phyloP scores from a whole-genome alignment of 1,284 basidiomycete genomes.

The Rhodotorula sp. region DNA sequence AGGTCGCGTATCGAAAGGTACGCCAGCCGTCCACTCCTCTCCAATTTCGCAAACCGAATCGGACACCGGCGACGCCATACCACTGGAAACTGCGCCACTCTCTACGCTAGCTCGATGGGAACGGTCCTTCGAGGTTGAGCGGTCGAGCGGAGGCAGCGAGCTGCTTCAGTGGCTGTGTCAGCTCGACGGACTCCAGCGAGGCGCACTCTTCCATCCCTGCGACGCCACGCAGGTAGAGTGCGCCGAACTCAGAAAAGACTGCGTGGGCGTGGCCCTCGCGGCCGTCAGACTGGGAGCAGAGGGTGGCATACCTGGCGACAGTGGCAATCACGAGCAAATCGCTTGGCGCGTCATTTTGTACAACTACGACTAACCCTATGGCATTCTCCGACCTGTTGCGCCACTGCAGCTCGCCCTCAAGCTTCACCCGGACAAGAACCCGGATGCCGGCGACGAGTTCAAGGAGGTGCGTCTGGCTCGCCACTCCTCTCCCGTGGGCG shows the following conservation, averaged over 20 bases:
- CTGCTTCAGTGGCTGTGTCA: neutral
- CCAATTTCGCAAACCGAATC: too few relatives aligned
- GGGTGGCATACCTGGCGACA: too few relatives aligned
- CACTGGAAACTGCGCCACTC: too few relatives aligned
- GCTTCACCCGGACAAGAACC: constrained; percentile 38
- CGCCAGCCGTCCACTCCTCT: neutral
- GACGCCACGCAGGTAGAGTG: neutral
- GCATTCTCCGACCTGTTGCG: neutral
- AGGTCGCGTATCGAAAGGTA: constrained; percentile 43
- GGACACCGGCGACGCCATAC: too few relatives aligned
- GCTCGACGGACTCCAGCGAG: neutral
- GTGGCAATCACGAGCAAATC: too few relatives aligned
- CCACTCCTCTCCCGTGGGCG: neutral
- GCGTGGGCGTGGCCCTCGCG: neutral
- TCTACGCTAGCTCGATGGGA: too few relatives aligned
- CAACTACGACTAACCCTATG: too few relatives aligned
- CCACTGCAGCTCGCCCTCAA: constrained; percentile 17
- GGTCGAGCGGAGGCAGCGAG: too few relatives aligned
- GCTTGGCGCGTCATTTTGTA: too few relatives aligned
- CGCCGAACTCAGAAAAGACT: too few relatives aligned
- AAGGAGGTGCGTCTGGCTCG: constrained; percentile 67
- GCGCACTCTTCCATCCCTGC: neutral
- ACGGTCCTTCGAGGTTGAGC: too few relatives aligned
- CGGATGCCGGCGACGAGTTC: constrained; percentile 72
- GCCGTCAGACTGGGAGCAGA: too few relatives aligned